A percentile compares a stretch with the other conserved stretches of the same genome.
These are phyloP conservation scores for Cenococcum geophilum DNA, from an alignment of 495 filamentous ascomycete genomes.

Conservation along the genomic window DNA sequence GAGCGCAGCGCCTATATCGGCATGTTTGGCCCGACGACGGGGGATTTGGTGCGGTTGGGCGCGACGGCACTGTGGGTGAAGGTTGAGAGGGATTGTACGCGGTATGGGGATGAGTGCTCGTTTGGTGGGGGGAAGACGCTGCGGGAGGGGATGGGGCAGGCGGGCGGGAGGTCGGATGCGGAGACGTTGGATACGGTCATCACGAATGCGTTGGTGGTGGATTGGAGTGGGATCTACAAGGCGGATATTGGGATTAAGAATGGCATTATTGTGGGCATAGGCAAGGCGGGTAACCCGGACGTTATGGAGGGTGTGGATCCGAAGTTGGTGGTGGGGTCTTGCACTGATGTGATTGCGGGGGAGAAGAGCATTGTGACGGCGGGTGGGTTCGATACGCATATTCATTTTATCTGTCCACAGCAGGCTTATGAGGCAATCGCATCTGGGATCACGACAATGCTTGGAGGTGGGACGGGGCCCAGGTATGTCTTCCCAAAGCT, in stretches of 20 bases:
- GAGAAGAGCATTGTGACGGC: conserved; percentile 92
- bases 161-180: conserved; percentile 62
- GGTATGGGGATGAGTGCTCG: conserved; percentile 88
- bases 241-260: conserved; percentile 93
- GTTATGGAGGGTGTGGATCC: conserved; percentile 84
- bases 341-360: conserved; percentile 93
- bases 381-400: conserved; percentile 87
- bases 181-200: conserved; percentile 81
- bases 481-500: conserved; percentile 41
- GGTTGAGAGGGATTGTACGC: conserved; percentile 81
- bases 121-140: conserved; percentile 96
- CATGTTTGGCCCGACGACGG: conserved; percentile 92
- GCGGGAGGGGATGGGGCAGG: conserved; percentile 94
- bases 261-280: conserved; percentile 82
- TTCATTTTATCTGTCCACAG: conserved; percentile 96
- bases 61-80: conserved; percentile 85
- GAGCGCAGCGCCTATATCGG: conserved; percentile 68
- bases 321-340: conserved; percentile 76
- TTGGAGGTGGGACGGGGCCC: conserved; percentile 92
- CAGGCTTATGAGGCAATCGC: conserved; percentile 81
- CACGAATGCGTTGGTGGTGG: conserved; percentile 87
- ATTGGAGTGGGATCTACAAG: conserved; percentile 92
- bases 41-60: conserved; percentile 75
- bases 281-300: conserved; percentile 95
- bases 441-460: conserved; percentile 84